A percentile compares a stretch with the other conserved stretches of the same genome.
phyloP scores from a whole-genome alignment of 2,329 filamentous ascomycete species.

The Tolypocladium pustulatum region DNA sequence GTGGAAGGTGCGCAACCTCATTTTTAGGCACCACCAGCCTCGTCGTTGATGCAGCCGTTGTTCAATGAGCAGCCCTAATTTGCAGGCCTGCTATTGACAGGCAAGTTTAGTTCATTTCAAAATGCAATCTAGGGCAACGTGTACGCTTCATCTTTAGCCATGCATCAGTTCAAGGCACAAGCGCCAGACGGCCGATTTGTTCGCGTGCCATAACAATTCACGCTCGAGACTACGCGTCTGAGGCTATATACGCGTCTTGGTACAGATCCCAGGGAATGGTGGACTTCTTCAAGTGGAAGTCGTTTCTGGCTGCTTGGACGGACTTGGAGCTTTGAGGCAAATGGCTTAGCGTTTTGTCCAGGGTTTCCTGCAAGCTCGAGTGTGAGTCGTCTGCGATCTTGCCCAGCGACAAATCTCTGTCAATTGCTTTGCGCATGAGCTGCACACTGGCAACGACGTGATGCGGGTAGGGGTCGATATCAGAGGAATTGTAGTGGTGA shows the following conservation, averaged over 20 bases:
- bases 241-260: constrained; percentile 6
- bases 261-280: background rate
- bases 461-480: constrained; percentile 22
- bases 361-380: constrained; percentile 12
- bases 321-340: constrained; percentile 21
- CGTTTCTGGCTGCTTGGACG: constrained; percentile 16
- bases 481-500: constrained; percentile 13
- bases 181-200: background rate
- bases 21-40: no score
- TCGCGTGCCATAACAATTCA: background rate
- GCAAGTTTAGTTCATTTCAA: background rate
- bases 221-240: constrained; percentile 4
- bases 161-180: background rate
- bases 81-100: background rate
- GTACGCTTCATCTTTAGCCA: background rate
- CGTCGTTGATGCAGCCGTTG: background rate
- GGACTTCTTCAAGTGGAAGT: constrained; percentile 7
- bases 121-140: background rate
- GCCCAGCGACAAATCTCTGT: constrained; percentile 13
- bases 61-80: background rate
- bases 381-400: constrained; percentile 17
- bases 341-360: constrained; percentile 14
- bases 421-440: constrained; percentile 17
- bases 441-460: constrained; percentile 20
- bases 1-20: no score